Evolutionary conservation across 2,329 filamentous ascomycete species (phyloP), one percentile per base, ranked within the genome.

Genomic region (Metarhizium humberi): DNA sequence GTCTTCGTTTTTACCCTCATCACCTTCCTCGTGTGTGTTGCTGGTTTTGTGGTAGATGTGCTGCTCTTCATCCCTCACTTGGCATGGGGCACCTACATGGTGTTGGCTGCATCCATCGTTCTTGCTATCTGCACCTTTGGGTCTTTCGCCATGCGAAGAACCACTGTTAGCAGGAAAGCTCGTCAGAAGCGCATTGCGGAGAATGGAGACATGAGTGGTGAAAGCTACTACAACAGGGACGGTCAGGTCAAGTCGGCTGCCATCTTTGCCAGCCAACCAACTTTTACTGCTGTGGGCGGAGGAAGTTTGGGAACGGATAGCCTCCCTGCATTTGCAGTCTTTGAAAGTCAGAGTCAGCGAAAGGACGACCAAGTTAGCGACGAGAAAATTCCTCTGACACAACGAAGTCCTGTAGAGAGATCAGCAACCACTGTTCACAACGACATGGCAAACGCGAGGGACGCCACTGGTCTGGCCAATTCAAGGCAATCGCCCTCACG

Each of bases 191-290:
- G 90, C 49, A 95, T 97, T 67, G 90, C 85, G 2, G 88, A 95
- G 70, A 96, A 97, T 67, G 90, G 92, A 7, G 92, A 97, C 68
- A 97, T 97, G 92, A 97, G 89, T 68, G 92, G 92, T 32, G 85
- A 94, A 64, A 94, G 92, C 66, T 96, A 87, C 69, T 96, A 95
- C 71, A 87, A 86, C 64, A 80, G 86, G 57, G 82, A 87, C 70
- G 78, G 75, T 42, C 78, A 82, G 58, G 72, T 75, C 51, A 78
- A 83, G 58, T 67, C 76, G 40, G 64, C 71, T 43, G 68, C 72
- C 3, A 68, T 72, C 2, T 58, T 64, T 49, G 67, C 73, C 36
- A 72, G 77, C 59, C 79, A 86, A 59, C 80, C 84, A 7, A 82
- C 82, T 20, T 72, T 84, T 53, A 79, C 84, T 8, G 72, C 80